Conservation (phyloP, 345 rosid species). For the Balakata baccata region DNA sequence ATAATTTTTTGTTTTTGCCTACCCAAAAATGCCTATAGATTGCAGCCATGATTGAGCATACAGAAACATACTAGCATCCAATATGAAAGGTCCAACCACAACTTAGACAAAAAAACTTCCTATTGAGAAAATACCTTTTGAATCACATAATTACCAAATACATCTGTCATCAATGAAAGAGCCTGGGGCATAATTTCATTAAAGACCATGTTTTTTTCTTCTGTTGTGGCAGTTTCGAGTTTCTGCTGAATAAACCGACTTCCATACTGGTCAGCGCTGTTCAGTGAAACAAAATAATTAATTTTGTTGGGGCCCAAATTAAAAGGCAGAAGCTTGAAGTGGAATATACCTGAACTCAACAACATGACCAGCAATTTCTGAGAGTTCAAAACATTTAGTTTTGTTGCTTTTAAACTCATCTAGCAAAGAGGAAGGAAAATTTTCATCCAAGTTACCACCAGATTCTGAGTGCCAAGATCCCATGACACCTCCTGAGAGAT, state of each 20-base stretch:
- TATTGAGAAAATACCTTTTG: constrained; percentile 60
- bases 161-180: constrained; percentile 85
- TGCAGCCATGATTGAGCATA: constrained; percentile 10
- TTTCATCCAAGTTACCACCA: constrained; percentile 46
- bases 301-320: not conserved
- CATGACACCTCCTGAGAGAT: constrained; percentile 45
- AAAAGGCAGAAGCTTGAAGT: not conserved
- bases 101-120: not conserved
- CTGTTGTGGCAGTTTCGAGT: constrained; percentile 85
- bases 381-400: constrained; percentile 67
- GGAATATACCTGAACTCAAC: constrained; percentile 67
- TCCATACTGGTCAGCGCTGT: constrained; percentile 92
- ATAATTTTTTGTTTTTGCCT: not conserved
- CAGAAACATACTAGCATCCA: constrained; percentile 1
- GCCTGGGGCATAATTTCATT: constrained; percentile 85
- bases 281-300: constrained; percentile 11
- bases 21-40: not conserved
- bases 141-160: constrained; percentile 91
- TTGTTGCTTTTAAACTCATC: constrained; percentile 71
- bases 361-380: constrained; percentile 65
- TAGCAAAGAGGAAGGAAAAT: constrained; percentile 52
- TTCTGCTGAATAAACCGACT: constrained; percentile 96
- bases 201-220: constrained; percentile 85
- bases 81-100: not conserved
- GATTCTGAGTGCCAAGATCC: constrained; percentile 56